A percentile compares a stretch with the other conserved stretches of the same genome.
These are phyloP conservation scores for Eucalyptus tenuipes DNA, from an alignment of 345 rosid genomes.

Conservation along the genomic window DNA sequence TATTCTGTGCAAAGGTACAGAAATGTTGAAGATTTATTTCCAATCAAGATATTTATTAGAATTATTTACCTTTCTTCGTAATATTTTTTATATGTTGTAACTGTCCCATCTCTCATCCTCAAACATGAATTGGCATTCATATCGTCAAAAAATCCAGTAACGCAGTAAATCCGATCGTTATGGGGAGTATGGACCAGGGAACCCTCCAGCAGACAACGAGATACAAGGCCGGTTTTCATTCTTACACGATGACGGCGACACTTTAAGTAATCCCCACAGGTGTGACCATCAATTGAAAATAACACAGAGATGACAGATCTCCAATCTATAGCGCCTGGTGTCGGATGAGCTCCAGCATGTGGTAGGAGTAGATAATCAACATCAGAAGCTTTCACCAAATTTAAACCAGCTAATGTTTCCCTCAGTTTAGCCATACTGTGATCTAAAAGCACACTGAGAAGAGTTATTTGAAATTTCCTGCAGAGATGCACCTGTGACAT, in stretches of 20 bases:
- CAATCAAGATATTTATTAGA: not conserved
- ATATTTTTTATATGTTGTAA: slow-evolving; percentile 39
- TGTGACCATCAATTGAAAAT: slow-evolving; percentile 13
- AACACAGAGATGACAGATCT: slow-evolving; percentile 21
- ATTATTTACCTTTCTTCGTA: slow-evolving; percentile 28
- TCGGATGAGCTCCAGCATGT: not conserved
- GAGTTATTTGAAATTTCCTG: slow-evolving; percentile 52
- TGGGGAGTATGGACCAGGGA: slow-evolving; percentile 77
- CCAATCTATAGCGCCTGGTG: slow-evolving; percentile 39
- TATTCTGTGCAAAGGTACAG: not conserved
- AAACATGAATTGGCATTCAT: slow-evolving; percentile 41
- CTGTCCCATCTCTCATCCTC: slow-evolving; percentile 22
- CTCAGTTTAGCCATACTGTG: slow-evolving; percentile 19
- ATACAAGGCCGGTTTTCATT: slow-evolving; percentile 37
- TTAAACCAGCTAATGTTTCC: slow-evolving; percentile 14
- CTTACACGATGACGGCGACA: slow-evolving; percentile 13
- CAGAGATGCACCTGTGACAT: slow-evolving; percentile 44
- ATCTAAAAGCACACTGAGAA: slow-evolving; percentile 51
- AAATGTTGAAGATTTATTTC: not conserved
- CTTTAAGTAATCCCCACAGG: slow-evolving; percentile 3
- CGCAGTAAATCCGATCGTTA: slow-evolving; percentile 45
- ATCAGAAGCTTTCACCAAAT: slow-evolving; percentile 1
- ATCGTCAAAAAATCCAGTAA: slow-evolving; percentile 26
- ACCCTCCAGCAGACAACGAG: slow-evolving; percentile 37
- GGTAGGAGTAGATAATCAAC: slow-evolving; percentile 75